phyloP scores from a whole-genome alignment of 257 asterid species.

The Craterostigma plantagineum region DNA sequence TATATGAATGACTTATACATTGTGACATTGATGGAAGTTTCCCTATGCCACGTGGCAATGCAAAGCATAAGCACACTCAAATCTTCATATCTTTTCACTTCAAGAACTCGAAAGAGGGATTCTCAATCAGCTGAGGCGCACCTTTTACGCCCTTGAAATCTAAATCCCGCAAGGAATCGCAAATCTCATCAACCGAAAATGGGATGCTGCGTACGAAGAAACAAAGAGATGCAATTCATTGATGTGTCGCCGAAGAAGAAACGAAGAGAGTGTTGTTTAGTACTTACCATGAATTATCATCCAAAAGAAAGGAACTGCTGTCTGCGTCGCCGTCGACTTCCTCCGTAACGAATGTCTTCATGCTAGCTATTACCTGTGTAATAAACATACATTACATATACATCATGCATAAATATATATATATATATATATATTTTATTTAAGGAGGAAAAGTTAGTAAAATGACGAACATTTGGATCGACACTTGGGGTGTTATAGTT shows the following conservation, averaged over 20 bases:
- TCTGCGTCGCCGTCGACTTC: slow-evolving; percentile 24
- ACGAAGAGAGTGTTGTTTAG: too few species aligned
- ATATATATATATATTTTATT: too few species aligned
- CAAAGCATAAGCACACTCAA: slow-evolving; percentile 2
- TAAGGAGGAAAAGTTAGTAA: not conserved
- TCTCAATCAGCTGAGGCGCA: slow-evolving; percentile 39
- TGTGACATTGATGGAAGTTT: too few species aligned
- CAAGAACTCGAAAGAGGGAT: slow-evolving; percentile 61
- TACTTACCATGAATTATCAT: slow-evolving; percentile 45
- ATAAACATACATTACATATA: not conserved
- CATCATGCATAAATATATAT: not conserved
- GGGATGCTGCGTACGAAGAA: slow-evolving; percentile 37
- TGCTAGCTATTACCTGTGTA: slow-evolving; percentile 36
- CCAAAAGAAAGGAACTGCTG: slow-evolving; percentile 34
- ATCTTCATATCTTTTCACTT: slow-evolving; percentile 31
- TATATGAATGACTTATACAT: too few species aligned
- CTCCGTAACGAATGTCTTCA: slow-evolving; percentile 27
- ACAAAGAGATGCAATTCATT: too few species aligned
- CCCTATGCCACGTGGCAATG: too few species aligned
- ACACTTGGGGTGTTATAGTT: slow-evolving; percentile 23
- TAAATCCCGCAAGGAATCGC: slow-evolving; percentile 29
- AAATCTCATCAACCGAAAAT: slow-evolving; percentile 44
- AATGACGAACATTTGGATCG: slow-evolving; percentile 12
- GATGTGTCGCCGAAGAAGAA: too few species aligned
- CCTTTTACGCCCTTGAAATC: slow-evolving; percentile 63